Evolutionary conservation across 2,329 filamentous ascomycete genomes (phyloP).

Genomic region (Penicillium expansum): DNA sequence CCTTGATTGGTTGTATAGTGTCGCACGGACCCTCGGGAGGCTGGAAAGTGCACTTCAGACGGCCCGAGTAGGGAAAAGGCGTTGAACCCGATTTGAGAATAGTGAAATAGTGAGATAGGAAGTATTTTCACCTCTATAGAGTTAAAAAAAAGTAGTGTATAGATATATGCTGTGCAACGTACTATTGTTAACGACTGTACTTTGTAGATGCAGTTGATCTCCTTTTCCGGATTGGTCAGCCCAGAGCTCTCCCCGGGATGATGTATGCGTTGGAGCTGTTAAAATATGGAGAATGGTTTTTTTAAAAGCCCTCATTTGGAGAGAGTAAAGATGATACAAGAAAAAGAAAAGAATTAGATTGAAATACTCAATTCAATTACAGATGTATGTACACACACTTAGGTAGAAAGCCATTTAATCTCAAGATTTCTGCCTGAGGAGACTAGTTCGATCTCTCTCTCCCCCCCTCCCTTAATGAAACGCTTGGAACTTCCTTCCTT

Average conservation of each 20-base stretch:
- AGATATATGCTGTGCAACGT: neutral
- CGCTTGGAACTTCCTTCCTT: conserved; percentile 2
- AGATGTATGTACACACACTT: neutral
- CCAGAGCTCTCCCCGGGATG: conserved; percentile 10
- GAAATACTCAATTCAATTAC: neutral
- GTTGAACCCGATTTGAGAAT: neutral
- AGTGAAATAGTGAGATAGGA: neutral
- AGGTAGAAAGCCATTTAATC: neutral
- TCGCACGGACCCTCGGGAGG: conserved; percentile 15
- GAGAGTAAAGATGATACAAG: neutral
- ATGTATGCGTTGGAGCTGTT: conserved; percentile 10
- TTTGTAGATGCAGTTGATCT: conserved; percentile 2
- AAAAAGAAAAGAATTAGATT: neutral
- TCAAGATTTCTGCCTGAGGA: conserved; percentile 7
- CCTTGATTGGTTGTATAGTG: conserved; percentile 12
- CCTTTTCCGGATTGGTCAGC: conserved; percentile 18
- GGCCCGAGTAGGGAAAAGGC: neutral
- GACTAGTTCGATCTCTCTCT: neutral
- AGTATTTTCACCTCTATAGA: neutral
- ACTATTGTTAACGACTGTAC: neutral
- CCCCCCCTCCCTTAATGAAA: conserved; percentile 6
- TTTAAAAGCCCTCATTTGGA: neutral
- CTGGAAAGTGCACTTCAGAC: neutral
- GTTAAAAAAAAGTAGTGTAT: neutral
- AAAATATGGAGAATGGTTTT: neutral